Percentiles rank a stretch among this genome's conserved stretches.
phyloP scores from a whole-genome alignment of 306 rosid genomes.

The Hippophae rhamnoides region DNA sequence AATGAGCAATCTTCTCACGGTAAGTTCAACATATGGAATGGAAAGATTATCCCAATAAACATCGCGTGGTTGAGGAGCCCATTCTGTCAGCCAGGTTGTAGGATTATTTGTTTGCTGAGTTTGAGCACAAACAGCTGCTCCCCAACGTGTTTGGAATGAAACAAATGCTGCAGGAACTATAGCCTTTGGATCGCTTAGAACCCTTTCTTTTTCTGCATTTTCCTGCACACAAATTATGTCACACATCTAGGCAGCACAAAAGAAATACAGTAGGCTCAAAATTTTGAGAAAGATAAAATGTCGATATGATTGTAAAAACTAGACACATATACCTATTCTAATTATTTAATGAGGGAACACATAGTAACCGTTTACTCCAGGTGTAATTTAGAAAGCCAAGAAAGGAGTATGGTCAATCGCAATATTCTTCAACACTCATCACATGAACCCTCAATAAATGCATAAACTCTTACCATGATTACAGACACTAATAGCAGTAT shows the following conservation, averaged over 20 bases:
- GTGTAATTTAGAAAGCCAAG: too few species aligned
- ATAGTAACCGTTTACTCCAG: too few species aligned
- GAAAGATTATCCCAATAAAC: conserved; percentile 80
- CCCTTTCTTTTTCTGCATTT: conserved; percentile 58
- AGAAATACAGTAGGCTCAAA: neutral
- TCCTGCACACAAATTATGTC: conserved; percentile 48
- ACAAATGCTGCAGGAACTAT: conserved; percentile 87
- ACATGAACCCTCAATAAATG: too few species aligned
- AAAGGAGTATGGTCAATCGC: too few species aligned
- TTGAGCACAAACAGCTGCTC: conserved; percentile 92
- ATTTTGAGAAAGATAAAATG: neutral
- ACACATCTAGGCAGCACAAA: neutral
- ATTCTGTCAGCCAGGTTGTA: conserved; percentile 80
- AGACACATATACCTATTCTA: too few species aligned
- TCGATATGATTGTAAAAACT: too few species aligned
- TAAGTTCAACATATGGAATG: conserved; percentile 70
- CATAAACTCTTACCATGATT: too few species aligned
- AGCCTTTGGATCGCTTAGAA: conserved; percentile 46
- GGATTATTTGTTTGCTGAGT: conserved; percentile 79
- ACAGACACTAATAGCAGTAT: too few species aligned
- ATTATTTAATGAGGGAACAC: too few species aligned
- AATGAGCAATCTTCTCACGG: conserved; percentile 55
- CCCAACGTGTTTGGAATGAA: conserved; percentile 81
- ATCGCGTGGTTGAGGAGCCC: conserved; percentile 95
- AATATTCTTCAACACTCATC: too few species aligned